These are phyloP conservation scores for Kalmanozyma brasiliensis DNA, from an alignment of 1,284 basidiomycete genomes.

Conservation along the genomic window DNA sequence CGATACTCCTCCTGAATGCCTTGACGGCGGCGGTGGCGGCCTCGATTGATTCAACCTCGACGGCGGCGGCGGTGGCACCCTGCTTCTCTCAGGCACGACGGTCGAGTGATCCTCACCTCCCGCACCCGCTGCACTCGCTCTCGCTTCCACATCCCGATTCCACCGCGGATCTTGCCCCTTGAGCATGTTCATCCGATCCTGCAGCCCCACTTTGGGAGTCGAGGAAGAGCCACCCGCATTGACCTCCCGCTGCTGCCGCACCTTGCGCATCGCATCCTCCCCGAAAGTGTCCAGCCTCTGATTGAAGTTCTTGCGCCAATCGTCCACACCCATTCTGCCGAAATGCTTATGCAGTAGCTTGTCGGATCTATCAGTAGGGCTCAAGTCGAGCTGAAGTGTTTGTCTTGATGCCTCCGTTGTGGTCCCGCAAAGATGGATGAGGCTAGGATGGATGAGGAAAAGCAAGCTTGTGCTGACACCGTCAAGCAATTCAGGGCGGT, in stretches of 20 bases:
- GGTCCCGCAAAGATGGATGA: no score
- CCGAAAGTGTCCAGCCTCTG: constrained; percentile 52
- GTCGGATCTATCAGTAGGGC: no score
- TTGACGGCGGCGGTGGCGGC: constrained; percentile 35
- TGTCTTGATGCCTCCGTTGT: no score
- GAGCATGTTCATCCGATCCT: constrained; percentile 49
- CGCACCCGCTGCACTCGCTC: constrained; percentile 6
- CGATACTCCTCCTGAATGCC: constrained; percentile 15
- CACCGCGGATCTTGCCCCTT: constrained; percentile 44
- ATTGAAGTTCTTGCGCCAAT: constrained; percentile 49
- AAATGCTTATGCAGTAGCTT: no score
- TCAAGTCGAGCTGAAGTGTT: no score
- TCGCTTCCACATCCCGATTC: constrained; percentile 35
- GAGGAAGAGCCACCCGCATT: constrained; percentile 22
- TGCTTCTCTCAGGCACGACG: constrained; percentile 30
- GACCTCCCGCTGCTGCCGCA: constrained; percentile 43
- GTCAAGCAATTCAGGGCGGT: constrained; percentile 13
- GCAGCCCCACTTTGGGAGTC: constrained; percentile 18
- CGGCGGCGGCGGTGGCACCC: constrained; percentile 30
- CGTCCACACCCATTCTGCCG: constrained; percentile 37
- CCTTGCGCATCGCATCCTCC: constrained; percentile 43
- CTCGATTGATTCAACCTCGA: constrained; percentile 20
- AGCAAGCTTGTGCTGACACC: no score
- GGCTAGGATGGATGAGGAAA: no score
- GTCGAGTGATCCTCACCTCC: constrained; percentile 20